Evolutionary conservation across 169 alveolate genomes (phyloP), one percentile per base, ranked within the genome.

Genomic region (Ichthyophthirius multifiliis): DNA sequence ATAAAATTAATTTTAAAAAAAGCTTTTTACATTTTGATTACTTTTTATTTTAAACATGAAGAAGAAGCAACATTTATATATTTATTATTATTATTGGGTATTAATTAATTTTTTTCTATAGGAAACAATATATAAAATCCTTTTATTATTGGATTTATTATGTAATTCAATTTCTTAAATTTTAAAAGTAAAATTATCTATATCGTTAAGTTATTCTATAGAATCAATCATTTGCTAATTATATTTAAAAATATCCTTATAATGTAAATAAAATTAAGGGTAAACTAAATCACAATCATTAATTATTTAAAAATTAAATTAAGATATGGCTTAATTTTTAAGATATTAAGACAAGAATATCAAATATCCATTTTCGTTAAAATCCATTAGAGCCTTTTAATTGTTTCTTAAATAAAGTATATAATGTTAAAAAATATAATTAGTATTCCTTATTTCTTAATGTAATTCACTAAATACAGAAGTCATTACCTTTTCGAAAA

Each of bases 401-500:
- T 39, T 39, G 31, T 55, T 55, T 7, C 71, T 55, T 39, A 55
- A 27, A n/a, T n/a, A 27, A 55, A 55, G 39, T 55, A 55, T 39
- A 55, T 55, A 6, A 27, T 27, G 34, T 55, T 55, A 20, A 39
- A 27, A 39, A 55, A 55, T 55, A 27, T 55, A 39, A 34, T 55
- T 0, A 55, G 39, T 23, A 55, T 34, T 55, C 15, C 31, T 55
- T 20, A 55, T 55, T 55, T 55, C 31, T 18, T 55, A 55, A 27
- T 55, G 71, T 10, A 27, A 39, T 6, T 55, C 71, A 27, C 71
- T 55, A 55, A 27, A 55, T 20, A 55, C 18, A 10, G 71, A 34
- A 1, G 71, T 55, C 71, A 55, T 55, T 27, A 55, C 71, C 71
- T 55, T 55, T 6, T 55, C 71, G 31, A 55, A 55, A 15, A 55